Conservation (phyloP, 306 rosid genomes). For the Crataegus laevigata region DNA sequence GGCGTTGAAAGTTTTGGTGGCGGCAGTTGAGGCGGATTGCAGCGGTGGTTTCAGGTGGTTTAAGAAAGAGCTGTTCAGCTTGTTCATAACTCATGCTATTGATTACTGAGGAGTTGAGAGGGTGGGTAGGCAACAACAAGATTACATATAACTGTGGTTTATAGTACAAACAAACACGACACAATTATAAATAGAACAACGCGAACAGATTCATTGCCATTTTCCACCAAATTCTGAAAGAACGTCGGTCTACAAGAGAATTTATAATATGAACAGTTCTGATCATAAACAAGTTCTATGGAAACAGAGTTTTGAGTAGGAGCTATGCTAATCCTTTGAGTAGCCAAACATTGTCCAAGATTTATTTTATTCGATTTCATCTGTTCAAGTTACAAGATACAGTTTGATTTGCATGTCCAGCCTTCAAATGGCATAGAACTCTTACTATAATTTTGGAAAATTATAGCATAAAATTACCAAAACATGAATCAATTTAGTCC, state of each 20-base stretch:
- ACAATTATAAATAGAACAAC: too few relatives aligned
- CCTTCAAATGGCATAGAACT: not conserved
- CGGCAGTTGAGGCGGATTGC: conserved; percentile 7
- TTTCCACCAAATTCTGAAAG: too few relatives aligned
- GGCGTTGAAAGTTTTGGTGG: conserved; percentile 44
- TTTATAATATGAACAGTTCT: too few relatives aligned
- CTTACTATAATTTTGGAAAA: not conserved
- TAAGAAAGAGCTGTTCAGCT: conserved; percentile 23
- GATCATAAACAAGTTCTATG: too few relatives aligned
- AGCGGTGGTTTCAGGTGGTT: conserved; percentile 19
- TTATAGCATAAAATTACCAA: not conserved
- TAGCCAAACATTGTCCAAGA: too few relatives aligned
- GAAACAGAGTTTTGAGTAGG: too few relatives aligned
- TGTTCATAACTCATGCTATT: conserved; percentile 27
- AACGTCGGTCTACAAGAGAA: too few relatives aligned
- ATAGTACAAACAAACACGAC: too few relatives aligned
- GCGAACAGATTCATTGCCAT: too few relatives aligned
- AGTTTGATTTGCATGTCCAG: not conserved
- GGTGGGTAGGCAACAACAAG: too few relatives aligned
- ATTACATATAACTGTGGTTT: too few relatives aligned
- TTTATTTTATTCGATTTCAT: conserved; percentile 21
- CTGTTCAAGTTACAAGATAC: conserved; percentile 3
- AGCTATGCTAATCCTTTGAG: too few relatives aligned
- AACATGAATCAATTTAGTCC: not conserved
- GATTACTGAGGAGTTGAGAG: not conserved